These are phyloP conservation scores for Gynostemma pentaphyllum DNA, from an alignment of 306 rosid species.

Conservation along the genomic window DNA sequence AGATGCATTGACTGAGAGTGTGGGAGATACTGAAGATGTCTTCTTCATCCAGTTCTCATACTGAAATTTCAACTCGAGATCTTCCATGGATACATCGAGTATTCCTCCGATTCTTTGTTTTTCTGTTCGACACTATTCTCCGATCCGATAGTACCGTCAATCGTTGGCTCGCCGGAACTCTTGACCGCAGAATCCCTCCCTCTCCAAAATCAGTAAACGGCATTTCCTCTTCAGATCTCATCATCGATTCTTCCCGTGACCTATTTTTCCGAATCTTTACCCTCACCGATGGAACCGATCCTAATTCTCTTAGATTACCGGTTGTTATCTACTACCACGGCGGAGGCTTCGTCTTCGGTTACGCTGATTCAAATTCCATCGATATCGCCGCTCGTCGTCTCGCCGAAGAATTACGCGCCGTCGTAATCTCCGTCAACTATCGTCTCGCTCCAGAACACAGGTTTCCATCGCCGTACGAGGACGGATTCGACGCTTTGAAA, in stretches of 20 bases:
- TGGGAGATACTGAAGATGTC: background rate
- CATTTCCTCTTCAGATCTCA: conserved; percentile 4
- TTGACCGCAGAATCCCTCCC: background rate
- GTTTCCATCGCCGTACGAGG: conserved; percentile 20
- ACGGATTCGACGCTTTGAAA: conserved; percentile 17
- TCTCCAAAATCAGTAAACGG: background rate
- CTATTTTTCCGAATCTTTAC: conserved; percentile 1
- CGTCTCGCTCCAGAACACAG: conserved; percentile 16
- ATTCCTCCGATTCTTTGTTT: background rate
- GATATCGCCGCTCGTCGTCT: conserved; percentile 6
- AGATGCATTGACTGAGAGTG: too few species aligned
- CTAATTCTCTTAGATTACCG: background rate
- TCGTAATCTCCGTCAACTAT: conserved; percentile 23
- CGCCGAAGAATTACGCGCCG: conserved; percentile 6
- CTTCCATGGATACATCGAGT: background rate
- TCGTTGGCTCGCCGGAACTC: background rate
- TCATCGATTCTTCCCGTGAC: background rate
- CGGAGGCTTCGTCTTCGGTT: conserved; percentile 10
- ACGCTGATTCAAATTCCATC: background rate
- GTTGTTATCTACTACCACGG: conserved; percentile 18
- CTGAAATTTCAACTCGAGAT: background rate
- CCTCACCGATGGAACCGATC: background rate
- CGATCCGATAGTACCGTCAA: conserved; percentile 1
- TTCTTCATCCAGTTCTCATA: background rate
- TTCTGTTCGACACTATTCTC: background rate